Evolutionary conservation across 1,284 basidiomycete genomes (phyloP).

Genomic region (Rhodotorula sp.): DNA sequence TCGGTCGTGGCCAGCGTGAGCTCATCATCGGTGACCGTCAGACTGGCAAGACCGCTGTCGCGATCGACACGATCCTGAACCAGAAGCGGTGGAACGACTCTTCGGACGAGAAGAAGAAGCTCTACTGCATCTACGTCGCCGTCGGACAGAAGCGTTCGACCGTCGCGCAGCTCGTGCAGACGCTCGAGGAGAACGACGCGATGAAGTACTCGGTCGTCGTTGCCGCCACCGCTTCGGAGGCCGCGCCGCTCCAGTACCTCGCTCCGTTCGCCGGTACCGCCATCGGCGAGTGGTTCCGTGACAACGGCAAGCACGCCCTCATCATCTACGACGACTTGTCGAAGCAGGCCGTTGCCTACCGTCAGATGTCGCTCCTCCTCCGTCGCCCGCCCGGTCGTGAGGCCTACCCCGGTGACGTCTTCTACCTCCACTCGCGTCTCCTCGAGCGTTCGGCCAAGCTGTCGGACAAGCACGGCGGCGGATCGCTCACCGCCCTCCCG

Average conservation of each 20-base stretch:
- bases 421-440: constrained; percentile 97
- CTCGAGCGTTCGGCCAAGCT: constrained; percentile 99
- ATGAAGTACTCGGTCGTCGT: constrained; percentile 99
- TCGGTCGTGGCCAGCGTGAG: constrained; percentile 99
- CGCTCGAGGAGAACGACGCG: constrained; percentile 98
- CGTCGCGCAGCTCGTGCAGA: constrained; percentile 98
- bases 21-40: constrained; percentile 99
- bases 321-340: constrained; percentile 99
- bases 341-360: constrained; percentile 99
- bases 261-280: constrained; percentile 99
- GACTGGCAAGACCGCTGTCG: constrained; percentile 98
- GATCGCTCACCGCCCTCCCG: constrained; percentile 95
- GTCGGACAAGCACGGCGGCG: constrained; percentile 96
- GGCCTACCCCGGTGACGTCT: constrained; percentile 92
- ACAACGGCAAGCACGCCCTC: constrained; percentile 90
- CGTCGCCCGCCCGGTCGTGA: constrained; percentile 99
- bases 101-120: constrained; percentile 82
- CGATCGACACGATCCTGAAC: constrained; percentile 99
- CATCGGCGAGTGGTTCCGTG: constrained; percentile 99
- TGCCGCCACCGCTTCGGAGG: constrained; percentile 97
- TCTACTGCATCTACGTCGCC: constrained; percentile 98
- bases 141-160: constrained; percentile 99
- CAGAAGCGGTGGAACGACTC: constrained; percentile 99
- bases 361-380: constrained; percentile 99
- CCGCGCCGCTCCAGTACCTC: constrained; percentile 97